Percentiles rank a stretch among this genome's conserved stretches.
Evolutionary conservation across 306 rosid species (phyloP).

Genomic region (Abrus pulchellus): DNA sequence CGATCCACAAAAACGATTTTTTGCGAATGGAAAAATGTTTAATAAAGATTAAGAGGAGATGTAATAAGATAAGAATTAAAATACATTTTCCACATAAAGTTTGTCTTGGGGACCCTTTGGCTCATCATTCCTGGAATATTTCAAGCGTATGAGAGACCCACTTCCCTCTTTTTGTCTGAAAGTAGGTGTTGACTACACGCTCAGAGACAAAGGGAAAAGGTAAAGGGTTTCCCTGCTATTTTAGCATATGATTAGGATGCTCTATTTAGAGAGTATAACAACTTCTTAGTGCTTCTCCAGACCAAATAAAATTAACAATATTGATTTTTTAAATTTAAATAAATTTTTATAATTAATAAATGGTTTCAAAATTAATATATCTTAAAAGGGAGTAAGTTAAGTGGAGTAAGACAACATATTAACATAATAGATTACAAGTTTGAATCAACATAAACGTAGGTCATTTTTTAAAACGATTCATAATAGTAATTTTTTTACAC

Average conservation of each 20-base stretch:
- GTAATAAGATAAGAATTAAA: slow-evolving; percentile 21
- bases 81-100: slow-evolving; percentile 49
- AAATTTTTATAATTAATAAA: too few species aligned
- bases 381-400: too few species aligned
- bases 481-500: too few species aligned
- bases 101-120: slow-evolving; percentile 59
- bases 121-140: slow-evolving; percentile 71
- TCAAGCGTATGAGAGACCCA: slow-evolving; percentile 63
- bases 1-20: not conserved
- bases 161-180: slow-evolving; percentile 65
- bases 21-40: not conserved
- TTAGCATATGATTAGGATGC: not conserved
- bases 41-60: slow-evolving; percentile 12
- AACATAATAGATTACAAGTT: too few species aligned
- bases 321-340: too few species aligned
- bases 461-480: too few species aligned
- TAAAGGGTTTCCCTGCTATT: slow-evolving; percentile 41
- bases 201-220: slow-evolving; percentile 51
- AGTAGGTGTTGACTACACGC: slow-evolving; percentile 88
- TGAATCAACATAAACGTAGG: too few species aligned
- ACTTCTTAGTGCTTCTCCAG: not conserved
- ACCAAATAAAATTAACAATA: too few species aligned
- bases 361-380: too few species aligned
- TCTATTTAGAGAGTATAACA: not conserved
- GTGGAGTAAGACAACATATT: too few species aligned